A percentile compares a stretch with the other conserved stretches of the same genome.
phyloP scores from a whole-genome alignment of 116 monocot species.

The Trichopus zeylanicus region DNA sequence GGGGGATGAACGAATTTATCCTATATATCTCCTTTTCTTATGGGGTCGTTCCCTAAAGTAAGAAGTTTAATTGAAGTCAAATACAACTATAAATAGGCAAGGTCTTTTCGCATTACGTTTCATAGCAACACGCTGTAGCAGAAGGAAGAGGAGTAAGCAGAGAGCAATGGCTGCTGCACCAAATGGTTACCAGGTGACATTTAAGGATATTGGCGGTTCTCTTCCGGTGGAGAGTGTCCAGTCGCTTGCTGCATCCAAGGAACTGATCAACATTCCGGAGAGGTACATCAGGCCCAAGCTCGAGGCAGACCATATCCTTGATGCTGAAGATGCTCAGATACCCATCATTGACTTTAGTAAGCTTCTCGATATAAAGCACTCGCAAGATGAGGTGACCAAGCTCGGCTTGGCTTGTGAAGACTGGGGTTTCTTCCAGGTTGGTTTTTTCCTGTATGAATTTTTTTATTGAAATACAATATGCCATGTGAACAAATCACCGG shows the following conservation, averaged over 20 bases:
- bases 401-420: conserved; percentile 17
- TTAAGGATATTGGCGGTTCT: neutral
- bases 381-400: neutral
- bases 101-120: too few relatives aligned
- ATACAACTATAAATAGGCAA: neutral
- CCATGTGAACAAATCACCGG: neutral
- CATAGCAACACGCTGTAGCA: neutral
- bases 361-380: neutral
- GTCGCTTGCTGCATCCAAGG: neutral
- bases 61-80: too few relatives aligned
- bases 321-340: neutral
- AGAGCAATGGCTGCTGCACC: neutral
- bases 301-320: neutral
- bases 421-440: conserved; percentile 27
- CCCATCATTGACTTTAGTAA: neutral
- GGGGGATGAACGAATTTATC: too few relatives aligned
- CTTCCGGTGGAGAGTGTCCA: neutral
- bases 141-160: neutral
- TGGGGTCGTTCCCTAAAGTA: too few relatives aligned
- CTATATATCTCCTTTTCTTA: too few relatives aligned
- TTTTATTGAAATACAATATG: neutral
- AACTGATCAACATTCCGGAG: neutral
- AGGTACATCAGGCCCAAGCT: neutral
- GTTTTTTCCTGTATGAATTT: too few relatives aligned
- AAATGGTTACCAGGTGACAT: neutral